These are phyloP conservation scores for Lagenidium sp. DNA, from an alignment of 352 stramenopile genomes.

Conservation along the genomic window DNA sequence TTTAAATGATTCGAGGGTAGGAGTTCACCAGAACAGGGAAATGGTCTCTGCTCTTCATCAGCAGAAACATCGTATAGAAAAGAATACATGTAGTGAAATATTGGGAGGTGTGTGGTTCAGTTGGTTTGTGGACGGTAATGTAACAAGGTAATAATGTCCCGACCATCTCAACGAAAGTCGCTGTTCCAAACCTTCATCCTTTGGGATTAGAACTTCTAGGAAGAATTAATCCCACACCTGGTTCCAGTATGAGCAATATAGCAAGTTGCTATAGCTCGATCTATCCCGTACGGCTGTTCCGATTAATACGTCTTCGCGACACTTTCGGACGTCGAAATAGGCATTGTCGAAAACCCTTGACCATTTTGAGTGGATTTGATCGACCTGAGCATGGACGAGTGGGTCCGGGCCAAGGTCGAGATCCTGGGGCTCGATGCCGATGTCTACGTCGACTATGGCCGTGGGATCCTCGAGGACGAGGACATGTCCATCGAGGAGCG, in stretches of 20 bases:
- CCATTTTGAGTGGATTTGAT: too few species aligned
- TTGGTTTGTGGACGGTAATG: constrained; percentile 60
- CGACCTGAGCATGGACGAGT: constrained; percentile 35
- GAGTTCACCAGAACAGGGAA: too few species aligned
- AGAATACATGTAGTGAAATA: constrained; percentile 1
- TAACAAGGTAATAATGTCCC: constrained; percentile 77
- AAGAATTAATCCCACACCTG: constrained; percentile 78
- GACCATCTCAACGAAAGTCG: constrained; percentile 54
- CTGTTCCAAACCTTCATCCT: constrained; percentile 79
- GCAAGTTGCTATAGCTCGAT: neutral
- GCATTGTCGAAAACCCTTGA: too few species aligned
- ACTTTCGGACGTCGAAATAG: too few species aligned
- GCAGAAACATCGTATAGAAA: neutral
- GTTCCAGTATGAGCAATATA: neutral
- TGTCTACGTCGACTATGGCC: constrained; percentile 74
- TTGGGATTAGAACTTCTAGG: constrained; percentile 78
- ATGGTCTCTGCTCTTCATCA: neutral
- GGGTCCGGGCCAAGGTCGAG: constrained; percentile 48
- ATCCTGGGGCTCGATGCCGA: constrained; percentile 47
- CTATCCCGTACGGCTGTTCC: constrained; percentile 4
- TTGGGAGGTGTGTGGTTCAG: constrained; percentile 37
- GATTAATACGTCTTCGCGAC: too few species aligned
- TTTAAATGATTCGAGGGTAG: too few species aligned
- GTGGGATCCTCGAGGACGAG: constrained; percentile 58
- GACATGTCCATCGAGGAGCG: constrained; percentile 64